Evolutionary conservation across 73 alveolate genomes (phyloP), one percentile per base, ranked within the genome.

Genomic region (Stentor roeselii): DNA sequence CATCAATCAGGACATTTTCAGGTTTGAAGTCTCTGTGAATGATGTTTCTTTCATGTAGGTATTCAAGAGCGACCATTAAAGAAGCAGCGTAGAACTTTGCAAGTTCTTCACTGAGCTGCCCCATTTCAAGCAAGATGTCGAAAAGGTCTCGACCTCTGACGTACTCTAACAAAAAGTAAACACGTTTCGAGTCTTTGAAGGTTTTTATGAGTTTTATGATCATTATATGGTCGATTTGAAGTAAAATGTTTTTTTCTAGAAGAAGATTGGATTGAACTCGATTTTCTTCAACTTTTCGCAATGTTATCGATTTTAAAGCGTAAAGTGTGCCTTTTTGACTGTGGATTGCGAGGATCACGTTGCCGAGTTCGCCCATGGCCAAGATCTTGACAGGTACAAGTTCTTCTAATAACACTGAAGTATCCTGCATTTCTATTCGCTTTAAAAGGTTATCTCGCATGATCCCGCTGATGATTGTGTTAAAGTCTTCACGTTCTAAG

Each of bases 331-430:
- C 60, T 77, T 84, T 87, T 67, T 87, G 75, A 58, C 82, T 30
- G 75, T 76, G 84, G n/a, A n/a, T 38, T 21, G 59, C 39, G 34
- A 76, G 84, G 39, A 39, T 27, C 2, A 76, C 84, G 39, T 76
- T 75, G 31, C 97, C 95, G 60, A 92, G 88, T 37, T 86, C 50
- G 2, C 98, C 98, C 3, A 75, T 39, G 36, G 95, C 98, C 34
- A 94, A 39, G 58, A 86, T 83, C 35, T 86, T 89, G 40, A 60
- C 59, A 58, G 84, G 67, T 3, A 60, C 15, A 59, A 94, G 88
- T 82, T 94, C 97, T 42, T 89, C 83, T 58, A 94, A 82, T 60
- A 78, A 83, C 6, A 88, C 78, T 30, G 74, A 59, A 39, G 85
- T 88, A 34, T 67, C 80, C 34, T 67, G 80, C 80, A 67, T 21